Percentiles rank a stretch among this genome's conserved stretches.
phyloP scores from a whole-genome alignment of 805 yeast species.

The Spathaspora hagerdaliae region DNA sequence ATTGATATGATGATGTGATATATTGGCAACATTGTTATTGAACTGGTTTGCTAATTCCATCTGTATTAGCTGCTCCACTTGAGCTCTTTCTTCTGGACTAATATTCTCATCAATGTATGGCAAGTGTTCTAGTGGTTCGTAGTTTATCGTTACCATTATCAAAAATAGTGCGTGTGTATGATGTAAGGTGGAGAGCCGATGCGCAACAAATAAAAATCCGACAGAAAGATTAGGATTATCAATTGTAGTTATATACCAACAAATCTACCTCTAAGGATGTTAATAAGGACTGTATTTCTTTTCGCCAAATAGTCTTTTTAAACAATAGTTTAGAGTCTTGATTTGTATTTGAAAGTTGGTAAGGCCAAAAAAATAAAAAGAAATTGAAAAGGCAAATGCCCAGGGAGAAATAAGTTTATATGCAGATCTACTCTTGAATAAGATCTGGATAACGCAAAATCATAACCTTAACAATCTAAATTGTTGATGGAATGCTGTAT shows the following conservation, averaged over 20 bases:
- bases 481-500: too few species aligned
- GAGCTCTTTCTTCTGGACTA: slow-evolving; percentile 30
- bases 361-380: background rate
- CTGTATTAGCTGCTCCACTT: slow-evolving; percentile 31
- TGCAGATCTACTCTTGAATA: background rate
- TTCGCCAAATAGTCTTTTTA: too few species aligned
- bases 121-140: slow-evolving; percentile 35
- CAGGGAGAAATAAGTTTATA: background rate
- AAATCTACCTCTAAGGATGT: too few species aligned
- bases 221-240: background rate
- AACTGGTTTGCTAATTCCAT: slow-evolving; percentile 18
- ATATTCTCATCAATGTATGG: slow-evolving; percentile 29
- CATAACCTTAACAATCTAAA: too few species aligned
- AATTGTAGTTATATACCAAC: too few species aligned
- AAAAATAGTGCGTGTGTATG: background rate
- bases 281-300: too few species aligned
- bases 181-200: background rate
- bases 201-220: background rate
- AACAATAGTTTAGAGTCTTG: too few species aligned
- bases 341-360: background rate
- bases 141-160: slow-evolving; percentile 22
- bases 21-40: slow-evolving; percentile 6
- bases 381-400: background rate
- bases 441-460: too few species aligned
- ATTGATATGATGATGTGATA: slow-evolving; percentile 1